Base-by-base conservation (phyloP, 441 rosid species). In the Erysimum cheiri region DNA sequence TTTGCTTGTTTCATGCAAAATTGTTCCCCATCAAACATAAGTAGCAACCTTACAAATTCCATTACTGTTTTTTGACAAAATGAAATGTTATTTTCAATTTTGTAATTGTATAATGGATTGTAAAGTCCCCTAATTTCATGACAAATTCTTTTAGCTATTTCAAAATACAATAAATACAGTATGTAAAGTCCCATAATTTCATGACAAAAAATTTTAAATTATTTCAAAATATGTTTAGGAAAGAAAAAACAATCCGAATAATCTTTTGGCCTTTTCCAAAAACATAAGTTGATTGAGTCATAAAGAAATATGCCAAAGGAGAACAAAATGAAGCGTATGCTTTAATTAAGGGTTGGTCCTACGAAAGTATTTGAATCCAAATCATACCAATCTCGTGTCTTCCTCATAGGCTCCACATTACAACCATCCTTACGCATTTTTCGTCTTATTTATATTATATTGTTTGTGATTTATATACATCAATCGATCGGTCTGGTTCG, bases 1-100 rank as follows among this genome's bases (percentile, higher is more conserved):
- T 73, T 22, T 31, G 61, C 67, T 65, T 73, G 59, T 73, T 65
- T 73, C 67, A 65, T 49, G 77, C 71, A 40, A 57, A 73, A 57
- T n/a, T 65, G 77, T 73, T 65, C 54, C 60, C 67, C 53, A 7
- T 48, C 41, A 15, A 0, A 39, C 26, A 54, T 35, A 9, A 11
- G 8, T 56, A 4, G 2, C 70, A 72, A 55, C 36, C 47, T 64
- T 28, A 47, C 49, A 62, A 71, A 62, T 12, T 26, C 37, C 55
- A 49, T 63, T 63, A 60, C 60, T 69, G 24, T 37, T 29, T 26
- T 24, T 24, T 14, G 12, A 50, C 24, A 10, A 28, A 19, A 33
- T 19, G 0, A 22, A 31, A 14, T 44, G 49, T 44, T 44, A 44
- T 14, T 14, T 44, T 44, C 2, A 44, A 10, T 28, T 48, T 46